Evolutionary conservation across 495 filamentous ascomycete genomes (phyloP), one percentile per base, ranked within the genome.

Genomic region (Cercophora scortea): DNA sequence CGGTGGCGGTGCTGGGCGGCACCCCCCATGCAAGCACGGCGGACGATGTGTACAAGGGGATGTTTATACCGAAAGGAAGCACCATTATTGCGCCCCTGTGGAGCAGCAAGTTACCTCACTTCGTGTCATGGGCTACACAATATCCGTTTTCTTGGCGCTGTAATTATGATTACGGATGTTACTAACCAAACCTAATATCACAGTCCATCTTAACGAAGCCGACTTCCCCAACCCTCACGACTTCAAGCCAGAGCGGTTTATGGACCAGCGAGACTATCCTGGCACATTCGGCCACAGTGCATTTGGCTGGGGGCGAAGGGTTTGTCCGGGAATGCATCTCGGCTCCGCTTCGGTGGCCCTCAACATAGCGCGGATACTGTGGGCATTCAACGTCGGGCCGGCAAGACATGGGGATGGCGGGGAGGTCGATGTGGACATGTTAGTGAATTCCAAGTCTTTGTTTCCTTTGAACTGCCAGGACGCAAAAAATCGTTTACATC

Each of bases 11-110:
- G 19, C 39, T 66, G 7, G 82, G 79, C 16, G 80, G 79, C 0
- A 81, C 78, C 5, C 80, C 79, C 4, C 79, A 84, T 59, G 79
- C 80, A 1, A 76, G 67, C 33, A 81, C 77, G 3, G 71, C 75
- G 40, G 78, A 79, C 42, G 79, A 84, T 43, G 56, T 69, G 15
- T 84, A 83, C 55, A 61, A 69, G 48, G 74, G 72, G 3, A 76
- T 73, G 64, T 74, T 71, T 36, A 79, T 79, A 18, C 76, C 75
- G 0, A 73, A 72, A 48, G 78, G 76, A 1, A 72, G 50, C 63
- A 81, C 78, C n/a, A 69, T 84, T 39, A 66, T 83, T 7, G 59
- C 70, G 53, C 73, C 66, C 46, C 66, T 70, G 45, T 75, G 60
- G 78, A 56, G 69, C 71, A 56, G 60, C 60, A 62, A 78, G 48